These are phyloP conservation scores for Tetradesmus lagerheimii DNA, from an alignment of 139 green algal species.

Conservation along the genomic window DNA sequence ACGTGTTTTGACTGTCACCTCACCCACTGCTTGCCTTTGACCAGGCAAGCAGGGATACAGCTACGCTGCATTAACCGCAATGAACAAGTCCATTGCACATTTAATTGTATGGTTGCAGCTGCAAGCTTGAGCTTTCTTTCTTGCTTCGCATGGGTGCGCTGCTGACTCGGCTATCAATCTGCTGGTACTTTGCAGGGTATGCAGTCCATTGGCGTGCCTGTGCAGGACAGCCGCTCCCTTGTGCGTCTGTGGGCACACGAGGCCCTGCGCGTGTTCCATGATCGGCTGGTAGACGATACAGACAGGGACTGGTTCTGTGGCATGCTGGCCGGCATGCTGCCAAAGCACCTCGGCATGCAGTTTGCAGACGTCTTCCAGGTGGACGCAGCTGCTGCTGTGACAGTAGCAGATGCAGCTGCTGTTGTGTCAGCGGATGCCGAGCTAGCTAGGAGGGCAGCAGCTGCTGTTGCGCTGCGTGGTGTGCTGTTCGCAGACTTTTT, in stretches of 20 bases:
- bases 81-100: too few species aligned
- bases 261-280: slow-evolving; percentile 76
- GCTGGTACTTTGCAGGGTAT: slow-evolving; percentile 61
- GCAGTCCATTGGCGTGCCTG: slow-evolving; percentile 52
- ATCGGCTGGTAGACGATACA: slow-evolving; percentile 76
- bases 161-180: slow-evolving; percentile 40
- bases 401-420: not conserved
- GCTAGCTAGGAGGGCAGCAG: slow-evolving; percentile 72
- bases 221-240: slow-evolving; percentile 51
- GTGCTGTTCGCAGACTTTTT: slow-evolving; percentile 87
- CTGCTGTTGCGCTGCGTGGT: slow-evolving; percentile 60
- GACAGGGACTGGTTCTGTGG: slow-evolving; percentile 79
- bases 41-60: too few species aligned
- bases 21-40: too few species aligned
- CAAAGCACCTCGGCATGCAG: slow-evolving; percentile 9
- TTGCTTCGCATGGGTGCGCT: too few species aligned
- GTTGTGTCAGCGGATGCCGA: slow-evolving; percentile 61
- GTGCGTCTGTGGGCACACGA: slow-evolving; percentile 82
- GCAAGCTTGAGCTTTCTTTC: too few species aligned
- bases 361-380: not conserved
- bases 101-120: too few species aligned
- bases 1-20: too few species aligned
- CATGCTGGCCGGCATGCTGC: slow-evolving; percentile 20
- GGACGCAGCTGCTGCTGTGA: not conserved
- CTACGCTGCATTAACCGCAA: too few species aligned